Evolutionary conservation across 306 rosid genomes (phyloP).

Genomic region (Acacia melanoxylon): DNA sequence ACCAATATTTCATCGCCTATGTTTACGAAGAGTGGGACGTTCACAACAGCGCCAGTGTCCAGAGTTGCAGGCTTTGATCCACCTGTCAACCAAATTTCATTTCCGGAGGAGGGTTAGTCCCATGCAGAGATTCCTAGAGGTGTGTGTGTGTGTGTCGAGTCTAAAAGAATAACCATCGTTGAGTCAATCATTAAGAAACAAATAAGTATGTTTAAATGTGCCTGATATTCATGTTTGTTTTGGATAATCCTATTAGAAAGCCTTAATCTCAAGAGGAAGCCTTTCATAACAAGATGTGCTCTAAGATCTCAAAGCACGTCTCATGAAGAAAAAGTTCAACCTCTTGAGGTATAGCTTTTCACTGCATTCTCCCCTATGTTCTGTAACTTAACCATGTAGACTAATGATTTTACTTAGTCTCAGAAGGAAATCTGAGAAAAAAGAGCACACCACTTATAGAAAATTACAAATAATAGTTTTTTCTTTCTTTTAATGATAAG

Average conservation of each 20-base stretch:
- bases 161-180: not conserved
- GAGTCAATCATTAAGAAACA: not conserved
- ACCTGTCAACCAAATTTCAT: constrained; percentile 55
- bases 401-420: not conserved
- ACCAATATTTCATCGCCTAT: constrained; percentile 74
- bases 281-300: not conserved
- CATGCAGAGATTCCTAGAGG: not conserved
- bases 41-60: constrained; percentile 83
- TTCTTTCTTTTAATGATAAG: not conserved
- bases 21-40: constrained; percentile 81
- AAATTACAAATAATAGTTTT: not conserved
- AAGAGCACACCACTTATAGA: not conserved
- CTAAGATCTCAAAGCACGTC: not conserved
- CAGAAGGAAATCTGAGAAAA: not conserved
- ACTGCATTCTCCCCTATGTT: not conserved
- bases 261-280: not conserved
- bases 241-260: not conserved
- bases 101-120: not conserved
- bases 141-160: no score
- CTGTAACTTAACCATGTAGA: not conserved
- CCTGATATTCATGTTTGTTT: not conserved
- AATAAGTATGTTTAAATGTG: not conserved
- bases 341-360: not conserved
- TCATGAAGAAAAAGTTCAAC: not conserved
- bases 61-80: constrained; percentile 94